phyloP scores from a whole-genome alignment of 352 stramenopile species.

The Phytophthora multivora region DNA sequence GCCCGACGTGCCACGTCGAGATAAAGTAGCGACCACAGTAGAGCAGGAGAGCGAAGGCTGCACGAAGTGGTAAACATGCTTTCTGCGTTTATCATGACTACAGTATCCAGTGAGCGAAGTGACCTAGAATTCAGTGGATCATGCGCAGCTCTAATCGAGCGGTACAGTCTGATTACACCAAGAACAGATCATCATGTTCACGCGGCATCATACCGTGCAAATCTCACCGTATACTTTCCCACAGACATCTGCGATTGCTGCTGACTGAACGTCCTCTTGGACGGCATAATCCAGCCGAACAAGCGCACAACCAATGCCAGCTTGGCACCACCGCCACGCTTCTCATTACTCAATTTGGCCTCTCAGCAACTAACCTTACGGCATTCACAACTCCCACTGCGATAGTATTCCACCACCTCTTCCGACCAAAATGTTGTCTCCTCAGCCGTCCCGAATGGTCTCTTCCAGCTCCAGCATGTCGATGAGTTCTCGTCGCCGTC shows the following conservation, averaged over 20 bases:
- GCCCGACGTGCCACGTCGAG: constrained; percentile 40
- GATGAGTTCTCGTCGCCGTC: constrained; percentile 25
- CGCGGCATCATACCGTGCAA: constrained; percentile 8
- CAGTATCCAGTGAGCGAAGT: constrained; percentile 7
- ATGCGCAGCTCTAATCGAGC: constrained; percentile 14
- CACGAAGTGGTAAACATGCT: constrained; percentile 7
- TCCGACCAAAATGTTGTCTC: constrained; percentile 5
- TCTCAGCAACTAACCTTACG: constrained; percentile 15
- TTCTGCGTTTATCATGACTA: constrained; percentile 2
- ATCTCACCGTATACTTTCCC: constrained; percentile 15
- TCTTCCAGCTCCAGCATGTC: constrained; percentile 29
- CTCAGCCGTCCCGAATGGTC: constrained; percentile 8
- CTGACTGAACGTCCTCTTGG: background rate
- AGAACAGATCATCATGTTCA: constrained; percentile 8
- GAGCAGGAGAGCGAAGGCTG: background rate
- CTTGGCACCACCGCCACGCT: constrained; percentile 4
- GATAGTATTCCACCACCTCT: background rate
- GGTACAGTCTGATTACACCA: constrained; percentile 18
- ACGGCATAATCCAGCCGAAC: constrained; percentile 29
- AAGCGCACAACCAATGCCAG: constrained; percentile 15
- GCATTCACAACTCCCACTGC: background rate
- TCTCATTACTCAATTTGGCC: constrained; percentile 27
- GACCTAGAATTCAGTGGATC: background rate
- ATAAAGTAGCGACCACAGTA: constrained; percentile 20
- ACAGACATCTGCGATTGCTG: constrained; percentile 13